Conservation (phyloP, 805 yeast species). For the Kodamaea restingae region DNA sequence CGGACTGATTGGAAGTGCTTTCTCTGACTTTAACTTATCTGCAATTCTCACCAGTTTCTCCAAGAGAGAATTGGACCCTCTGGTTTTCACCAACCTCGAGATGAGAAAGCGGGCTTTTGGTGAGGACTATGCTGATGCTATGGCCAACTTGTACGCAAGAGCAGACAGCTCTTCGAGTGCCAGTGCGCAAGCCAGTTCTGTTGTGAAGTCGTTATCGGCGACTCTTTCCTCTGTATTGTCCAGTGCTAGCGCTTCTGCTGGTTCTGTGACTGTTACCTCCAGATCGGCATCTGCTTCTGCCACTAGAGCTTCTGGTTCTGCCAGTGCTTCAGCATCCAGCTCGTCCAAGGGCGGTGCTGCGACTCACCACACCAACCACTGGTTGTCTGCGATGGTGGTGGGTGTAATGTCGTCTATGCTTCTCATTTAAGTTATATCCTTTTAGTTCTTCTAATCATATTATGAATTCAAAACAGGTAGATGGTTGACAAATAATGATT, state of each 20-base stretch:
- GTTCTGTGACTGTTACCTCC: background rate
- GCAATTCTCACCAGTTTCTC: constrained; percentile 2
- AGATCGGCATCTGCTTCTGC: constrained; percentile 1
- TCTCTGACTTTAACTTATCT: constrained; percentile 10
- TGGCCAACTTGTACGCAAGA: background rate
- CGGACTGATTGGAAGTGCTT: constrained; percentile 18
- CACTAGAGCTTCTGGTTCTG: constrained; percentile 4
- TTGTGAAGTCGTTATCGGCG: background rate
- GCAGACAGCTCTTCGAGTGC: background rate
- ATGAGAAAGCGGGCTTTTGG: constrained; percentile 1
- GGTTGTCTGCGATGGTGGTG: background rate
- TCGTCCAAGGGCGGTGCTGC: constrained; percentile 3
- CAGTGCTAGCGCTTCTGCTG: background rate
- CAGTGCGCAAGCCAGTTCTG: background rate
- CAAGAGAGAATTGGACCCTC: constrained; percentile 4
- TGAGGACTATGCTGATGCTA: background rate
- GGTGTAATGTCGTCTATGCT: constrained; percentile 4
- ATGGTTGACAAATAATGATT: too few relatives aligned
- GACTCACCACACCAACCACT: background rate
- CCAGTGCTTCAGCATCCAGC: background rate
- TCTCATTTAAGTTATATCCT: constrained; percentile 4
- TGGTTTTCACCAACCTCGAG: constrained; percentile 1
- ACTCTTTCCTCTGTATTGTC: background rate
- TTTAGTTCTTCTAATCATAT: background rate
- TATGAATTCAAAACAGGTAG: too few relatives aligned